Percentiles rank a stretch among this genome's conserved stretches.
Conservation (phyloP, 305 asterid genomes). For the Striga hermonthica region DNA sequence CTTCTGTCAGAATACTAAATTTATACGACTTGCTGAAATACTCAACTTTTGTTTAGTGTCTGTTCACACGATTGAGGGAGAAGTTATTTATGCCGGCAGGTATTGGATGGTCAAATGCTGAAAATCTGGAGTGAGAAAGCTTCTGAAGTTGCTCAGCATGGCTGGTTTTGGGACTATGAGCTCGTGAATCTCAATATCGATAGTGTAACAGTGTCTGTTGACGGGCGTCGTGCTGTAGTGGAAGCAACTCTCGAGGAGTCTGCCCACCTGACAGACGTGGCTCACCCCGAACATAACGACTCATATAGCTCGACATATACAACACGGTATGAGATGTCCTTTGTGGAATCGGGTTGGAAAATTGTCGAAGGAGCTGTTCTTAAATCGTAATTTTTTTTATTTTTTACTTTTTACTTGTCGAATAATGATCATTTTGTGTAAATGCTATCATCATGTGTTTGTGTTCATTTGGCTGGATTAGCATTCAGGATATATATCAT, state of each 20-base stretch:
- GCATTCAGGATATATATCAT: background rate
- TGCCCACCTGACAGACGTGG: constrained; percentile 66
- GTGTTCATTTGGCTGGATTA: constrained; percentile 16
- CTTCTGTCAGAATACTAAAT: no score
- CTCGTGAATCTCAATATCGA: constrained; percentile 73
- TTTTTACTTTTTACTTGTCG: constrained; percentile 8
- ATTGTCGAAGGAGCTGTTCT: constrained; percentile 92
- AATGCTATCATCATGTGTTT: constrained; percentile 24
- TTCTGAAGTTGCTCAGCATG: constrained; percentile 74
- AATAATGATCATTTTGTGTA: constrained; percentile 30
- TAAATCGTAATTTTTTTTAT: constrained; percentile 45
- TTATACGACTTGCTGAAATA: background rate
- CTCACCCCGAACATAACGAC: constrained; percentile 74
- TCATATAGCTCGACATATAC: constrained; percentile 70
- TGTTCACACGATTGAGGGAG: background rate
- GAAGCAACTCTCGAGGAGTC: constrained; percentile 94
- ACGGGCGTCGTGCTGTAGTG: constrained; percentile 84
- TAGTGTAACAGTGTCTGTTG: constrained; percentile 76
- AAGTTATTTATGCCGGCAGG: constrained; percentile 43
- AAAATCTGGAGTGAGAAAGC: constrained; percentile 84
- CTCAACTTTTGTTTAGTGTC: background rate
- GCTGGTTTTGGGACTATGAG: constrained; percentile 89
- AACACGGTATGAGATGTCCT: constrained; percentile 74
- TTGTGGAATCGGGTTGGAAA: constrained; percentile 75
- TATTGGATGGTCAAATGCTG: constrained; percentile 95